Percentiles rank a stretch among this genome's conserved stretches.
These are phyloP conservation scores for Boletus rex-veris DNA, from an alignment of 768 basidiomycete genomes.

Conservation along the genomic window DNA sequence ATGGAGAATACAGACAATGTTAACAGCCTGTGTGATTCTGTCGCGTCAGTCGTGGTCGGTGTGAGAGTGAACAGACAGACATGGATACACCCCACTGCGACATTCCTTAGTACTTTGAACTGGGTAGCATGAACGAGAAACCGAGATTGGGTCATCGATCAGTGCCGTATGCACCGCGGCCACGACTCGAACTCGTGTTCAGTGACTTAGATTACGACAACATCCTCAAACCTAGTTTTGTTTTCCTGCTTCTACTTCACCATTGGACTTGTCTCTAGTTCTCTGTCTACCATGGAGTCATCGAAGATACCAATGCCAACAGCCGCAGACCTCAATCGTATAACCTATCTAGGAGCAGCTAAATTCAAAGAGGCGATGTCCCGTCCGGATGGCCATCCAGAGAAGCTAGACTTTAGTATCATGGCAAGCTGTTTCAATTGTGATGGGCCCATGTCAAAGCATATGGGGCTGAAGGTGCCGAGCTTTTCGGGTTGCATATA, in stretches of 20 bases:
- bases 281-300: slow-evolving; percentile 13
- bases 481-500: not conserved
- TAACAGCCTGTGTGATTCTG: slow-evolving; percentile 44
- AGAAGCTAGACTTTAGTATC: slow-evolving; percentile 27
- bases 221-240: not conserved
- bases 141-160: slow-evolving; percentile 16
- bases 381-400: slow-evolving; percentile 27
- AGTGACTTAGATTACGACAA: no score
- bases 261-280: not conserved
- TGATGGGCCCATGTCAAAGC: slow-evolving; percentile 4
- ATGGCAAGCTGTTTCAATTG: slow-evolving; percentile 26
- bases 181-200: no score
- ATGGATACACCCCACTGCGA: slow-evolving; percentile 28
- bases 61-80: slow-evolving; percentile 14
- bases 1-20: slow-evolving; percentile 56
- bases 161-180: no score
- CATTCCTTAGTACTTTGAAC: slow-evolving; percentile 16
- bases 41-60: not conserved
- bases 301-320: slow-evolving; percentile 21
- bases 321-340: slow-evolving; percentile 22
- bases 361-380: slow-evolving; percentile 26
- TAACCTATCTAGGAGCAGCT: slow-evolving; percentile 29
- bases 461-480: slow-evolving; percentile 20
- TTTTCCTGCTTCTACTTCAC: not conserved
- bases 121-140: slow-evolving; percentile 8